Percentiles rank a stretch among this genome's conserved stretches.
phyloP scores from a whole-genome alignment of 2,329 filamentous ascomycete genomes.

The Trichoderma citrinoviride region DNA sequence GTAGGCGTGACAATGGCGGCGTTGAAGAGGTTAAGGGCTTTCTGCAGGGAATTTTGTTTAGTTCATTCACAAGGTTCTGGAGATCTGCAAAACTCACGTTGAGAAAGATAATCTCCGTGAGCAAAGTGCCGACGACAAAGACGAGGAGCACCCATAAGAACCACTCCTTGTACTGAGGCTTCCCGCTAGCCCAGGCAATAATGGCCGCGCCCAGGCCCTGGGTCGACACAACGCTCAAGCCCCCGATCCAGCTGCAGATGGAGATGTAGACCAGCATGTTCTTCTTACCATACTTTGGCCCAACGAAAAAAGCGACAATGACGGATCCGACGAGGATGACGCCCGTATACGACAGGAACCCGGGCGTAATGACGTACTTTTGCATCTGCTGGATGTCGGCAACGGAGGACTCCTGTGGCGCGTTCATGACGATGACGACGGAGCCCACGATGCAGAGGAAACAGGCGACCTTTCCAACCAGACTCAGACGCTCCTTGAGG shows the following conservation, averaged over 20 bases:
- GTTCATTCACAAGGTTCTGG: background rate
- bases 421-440: constrained; percentile 92
- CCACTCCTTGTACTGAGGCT: constrained; percentile 93
- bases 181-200: constrained; percentile 77
- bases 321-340: constrained; percentile 72
- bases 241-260: constrained; percentile 93
- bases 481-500: constrained; percentile 89
- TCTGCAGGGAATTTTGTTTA: constrained; percentile 54
- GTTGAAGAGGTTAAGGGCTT: constrained; percentile 97
- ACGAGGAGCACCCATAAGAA: constrained; percentile 89
- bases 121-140: constrained; percentile 82
- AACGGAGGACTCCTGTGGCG: constrained; percentile 80
- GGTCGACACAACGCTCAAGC: constrained; percentile 89
- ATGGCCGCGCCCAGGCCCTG: constrained; percentile 92
- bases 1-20: constrained; percentile 95
- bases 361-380: constrained; percentile 77
- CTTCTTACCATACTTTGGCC: constrained; percentile 87
- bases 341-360: constrained; percentile 81
- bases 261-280: constrained; percentile 97
- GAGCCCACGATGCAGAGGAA: constrained; percentile 94
- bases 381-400: constrained; percentile 91
- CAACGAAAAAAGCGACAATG: constrained; percentile 75
- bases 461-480: constrained; percentile 94
- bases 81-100: constrained; percentile 66
- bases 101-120: constrained; percentile 92